These are phyloP conservation scores for Pseudozyma sp. DNA, from an alignment of 1,284 basidiomycete species.

Conservation along the genomic window DNA sequence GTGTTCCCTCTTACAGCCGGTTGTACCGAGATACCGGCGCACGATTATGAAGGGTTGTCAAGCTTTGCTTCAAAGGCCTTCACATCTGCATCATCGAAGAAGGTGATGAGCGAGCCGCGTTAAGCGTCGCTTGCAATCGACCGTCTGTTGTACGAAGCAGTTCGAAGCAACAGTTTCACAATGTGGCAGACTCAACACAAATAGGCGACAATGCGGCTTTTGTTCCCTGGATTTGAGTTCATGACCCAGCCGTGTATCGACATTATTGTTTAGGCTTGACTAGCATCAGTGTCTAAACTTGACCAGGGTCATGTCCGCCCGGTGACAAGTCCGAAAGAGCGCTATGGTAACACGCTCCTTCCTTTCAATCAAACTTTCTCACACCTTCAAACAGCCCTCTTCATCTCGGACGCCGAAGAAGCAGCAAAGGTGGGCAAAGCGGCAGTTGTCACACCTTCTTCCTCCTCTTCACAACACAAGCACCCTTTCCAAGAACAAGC, in stretches of 20 bases:
- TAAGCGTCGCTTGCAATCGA: background rate
- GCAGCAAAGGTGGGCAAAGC: conserved; percentile 1
- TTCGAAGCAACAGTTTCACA: too few relatives aligned
- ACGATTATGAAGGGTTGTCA: background rate
- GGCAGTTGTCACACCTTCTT: conserved; percentile 5
- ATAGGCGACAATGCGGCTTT: too few relatives aligned
- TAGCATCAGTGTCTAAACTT: too few relatives aligned
- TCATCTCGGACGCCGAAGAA: conserved; percentile 3
- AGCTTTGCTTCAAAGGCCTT: background rate
- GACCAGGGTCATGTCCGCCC: too few relatives aligned
- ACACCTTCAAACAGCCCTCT: background rate
- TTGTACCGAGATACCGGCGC: background rate
- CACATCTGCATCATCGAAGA: background rate
- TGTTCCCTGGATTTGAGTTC: too few relatives aligned
- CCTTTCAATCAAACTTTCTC: background rate
- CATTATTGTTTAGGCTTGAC: too few relatives aligned
- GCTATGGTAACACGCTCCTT: too few relatives aligned
- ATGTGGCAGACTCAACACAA: too few relatives aligned
- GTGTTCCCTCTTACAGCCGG: too few relatives aligned
- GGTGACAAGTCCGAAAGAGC: too few relatives aligned
- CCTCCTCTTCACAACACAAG: background rate
- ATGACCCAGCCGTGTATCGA: too few relatives aligned
- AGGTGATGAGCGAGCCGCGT: background rate
- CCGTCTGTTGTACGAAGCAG: too few relatives aligned
- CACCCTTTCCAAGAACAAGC: background rate